These are phyloP conservation scores for Hymenoscyphus fructigenus DNA, from an alignment of 2,329 filamentous ascomycete genomes.

Conservation along the genomic window DNA sequence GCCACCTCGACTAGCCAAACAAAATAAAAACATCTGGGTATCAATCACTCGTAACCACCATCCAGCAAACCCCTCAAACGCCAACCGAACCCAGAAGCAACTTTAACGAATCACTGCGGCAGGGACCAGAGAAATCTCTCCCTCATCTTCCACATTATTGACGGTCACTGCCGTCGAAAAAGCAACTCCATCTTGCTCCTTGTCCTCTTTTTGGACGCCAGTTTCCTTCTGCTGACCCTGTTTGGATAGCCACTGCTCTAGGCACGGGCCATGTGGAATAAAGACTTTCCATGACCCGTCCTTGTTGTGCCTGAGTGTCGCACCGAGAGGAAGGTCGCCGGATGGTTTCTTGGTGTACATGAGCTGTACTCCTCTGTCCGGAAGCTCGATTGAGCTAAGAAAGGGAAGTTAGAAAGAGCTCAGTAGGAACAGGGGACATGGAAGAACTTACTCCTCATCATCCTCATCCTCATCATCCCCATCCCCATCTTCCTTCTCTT, in stretches of 20 bases:
- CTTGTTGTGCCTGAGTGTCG: not conserved
- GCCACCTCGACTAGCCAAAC: no score
- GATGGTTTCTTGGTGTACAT: not conserved
- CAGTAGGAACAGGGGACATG: no score
- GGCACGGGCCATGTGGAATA: not conserved
- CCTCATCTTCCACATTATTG: not conserved
- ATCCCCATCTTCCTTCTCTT: not conserved
- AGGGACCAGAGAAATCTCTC: no score
- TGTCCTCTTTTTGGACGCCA: no score
- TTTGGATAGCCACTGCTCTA: not conserved
- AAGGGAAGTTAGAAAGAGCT: no score
- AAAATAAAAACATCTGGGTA: no score
- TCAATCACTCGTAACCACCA: no score
- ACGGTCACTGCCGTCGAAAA: not conserved
- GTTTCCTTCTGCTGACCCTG: not conserved
- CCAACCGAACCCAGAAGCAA: no score
- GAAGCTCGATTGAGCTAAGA: not conserved
- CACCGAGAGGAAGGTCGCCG: not conserved
- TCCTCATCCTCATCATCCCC: not conserved
- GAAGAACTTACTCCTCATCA: no score
- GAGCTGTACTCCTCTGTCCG: not conserved
- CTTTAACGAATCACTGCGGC: no score
- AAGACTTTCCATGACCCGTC: not conserved
- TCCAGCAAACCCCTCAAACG: no score
- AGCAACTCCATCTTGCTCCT: not conserved